phyloP scores from a whole-genome alignment of 2,329 filamentous ascomycete genomes.

The Conoideocrella luteorostrata region DNA sequence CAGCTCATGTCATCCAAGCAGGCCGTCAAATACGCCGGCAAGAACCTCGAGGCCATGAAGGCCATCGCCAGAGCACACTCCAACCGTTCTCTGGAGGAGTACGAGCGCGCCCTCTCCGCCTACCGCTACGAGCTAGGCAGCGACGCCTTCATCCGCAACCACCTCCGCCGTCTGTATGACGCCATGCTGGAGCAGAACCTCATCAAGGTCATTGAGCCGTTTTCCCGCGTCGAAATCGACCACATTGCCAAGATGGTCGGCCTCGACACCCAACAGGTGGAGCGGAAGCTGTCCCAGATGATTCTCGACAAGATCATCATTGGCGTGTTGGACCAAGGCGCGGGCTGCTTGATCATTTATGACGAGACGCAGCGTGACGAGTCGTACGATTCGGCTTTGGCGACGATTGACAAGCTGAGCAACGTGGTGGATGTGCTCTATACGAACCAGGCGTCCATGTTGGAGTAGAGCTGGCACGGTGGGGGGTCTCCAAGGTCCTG shows the following conservation, averaged over 20 bases:
- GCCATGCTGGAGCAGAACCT: slow-evolving; percentile 99
- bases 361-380: slow-evolving; percentile 92
- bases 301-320: slow-evolving; percentile 99
- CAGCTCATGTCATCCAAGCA: slow-evolving; percentile 93
- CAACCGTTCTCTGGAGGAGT: slow-evolving; percentile 93
- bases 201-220: slow-evolving; percentile 99
- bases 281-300: slow-evolving; percentile 98
- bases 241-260: slow-evolving; percentile 98
- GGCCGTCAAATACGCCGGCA: slow-evolving; percentile 90
- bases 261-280: slow-evolving; percentile 90
- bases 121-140: slow-evolving; percentile 92
- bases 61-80: slow-evolving; percentile 92
- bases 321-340: slow-evolving; percentile 92
- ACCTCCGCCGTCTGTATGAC: slow-evolving; percentile 92
- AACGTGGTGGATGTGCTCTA: slow-evolving; percentile 96
- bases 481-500: slow-evolving; percentile 8
- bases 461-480: slow-evolving; percentile 59
- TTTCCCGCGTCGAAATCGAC: slow-evolving; percentile 91
- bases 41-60: slow-evolving; percentile 98
- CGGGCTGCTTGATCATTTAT: slow-evolving; percentile 94
- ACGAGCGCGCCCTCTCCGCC: slow-evolving; percentile 82
- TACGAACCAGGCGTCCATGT: slow-evolving; percentile 90
- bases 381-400: slow-evolving; percentile 87
- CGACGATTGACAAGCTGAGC: slow-evolving; percentile 94
- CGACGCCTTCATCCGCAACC: slow-evolving; percentile 94